Percentiles rank a stretch among this genome's conserved stretches.
phyloP scores from a whole-genome alignment of 108 stramenopile genomes.

The Cyclostephanos invisitatus region DNA sequence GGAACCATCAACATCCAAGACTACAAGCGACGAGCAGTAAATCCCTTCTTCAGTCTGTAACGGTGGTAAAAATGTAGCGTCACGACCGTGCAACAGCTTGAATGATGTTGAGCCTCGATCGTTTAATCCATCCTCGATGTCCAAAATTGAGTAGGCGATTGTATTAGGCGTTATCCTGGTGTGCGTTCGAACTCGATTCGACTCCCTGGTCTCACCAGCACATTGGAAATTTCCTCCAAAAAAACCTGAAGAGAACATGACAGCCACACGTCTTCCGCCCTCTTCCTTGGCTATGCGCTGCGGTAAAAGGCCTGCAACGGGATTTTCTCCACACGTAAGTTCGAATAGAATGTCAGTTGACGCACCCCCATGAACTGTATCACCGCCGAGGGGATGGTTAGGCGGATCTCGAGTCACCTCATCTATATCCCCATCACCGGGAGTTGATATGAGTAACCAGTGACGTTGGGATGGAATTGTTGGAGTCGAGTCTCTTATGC shows the following conservation, averaged over 20 bases:
- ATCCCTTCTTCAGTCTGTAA: slow-evolving; percentile 37
- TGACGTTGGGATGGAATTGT: slow-evolving; percentile 62
- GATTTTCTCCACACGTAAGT: slow-evolving; percentile 56
- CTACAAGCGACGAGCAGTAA: slow-evolving; percentile 55
- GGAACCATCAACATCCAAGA: slow-evolving; percentile 55
- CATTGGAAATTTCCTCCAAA: slow-evolving; percentile 30
- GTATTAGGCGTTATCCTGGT: slow-evolving; percentile 28
- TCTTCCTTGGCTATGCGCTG: slow-evolving; percentile 59
- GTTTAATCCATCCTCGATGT: slow-evolving; percentile 43
- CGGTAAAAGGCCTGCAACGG: slow-evolving; percentile 56
- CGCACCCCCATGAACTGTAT: slow-evolving; percentile 53
- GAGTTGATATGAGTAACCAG: slow-evolving; percentile 66
- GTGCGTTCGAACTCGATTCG: slow-evolving; percentile 27
- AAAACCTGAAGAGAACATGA: slow-evolving; percentile 52
- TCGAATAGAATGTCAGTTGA: slow-evolving; percentile 65
- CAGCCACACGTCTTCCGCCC: slow-evolving; percentile 42
- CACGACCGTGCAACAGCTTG: slow-evolving; percentile 56
- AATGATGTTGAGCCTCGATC: slow-evolving; percentile 40
- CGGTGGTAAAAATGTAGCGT: slow-evolving; percentile 68
- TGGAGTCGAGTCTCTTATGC: slow-evolving; percentile 41
- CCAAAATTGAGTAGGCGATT: slow-evolving; percentile 53
- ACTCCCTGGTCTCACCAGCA: background rate
- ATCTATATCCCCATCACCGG: slow-evolving; percentile 52
- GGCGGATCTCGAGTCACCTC: slow-evolving; percentile 13
- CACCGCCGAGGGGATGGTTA: slow-evolving; percentile 27